phyloP scores from a whole-genome alignment of 108 stramenopile species.

The Nitzschia inconspicua region DNA sequence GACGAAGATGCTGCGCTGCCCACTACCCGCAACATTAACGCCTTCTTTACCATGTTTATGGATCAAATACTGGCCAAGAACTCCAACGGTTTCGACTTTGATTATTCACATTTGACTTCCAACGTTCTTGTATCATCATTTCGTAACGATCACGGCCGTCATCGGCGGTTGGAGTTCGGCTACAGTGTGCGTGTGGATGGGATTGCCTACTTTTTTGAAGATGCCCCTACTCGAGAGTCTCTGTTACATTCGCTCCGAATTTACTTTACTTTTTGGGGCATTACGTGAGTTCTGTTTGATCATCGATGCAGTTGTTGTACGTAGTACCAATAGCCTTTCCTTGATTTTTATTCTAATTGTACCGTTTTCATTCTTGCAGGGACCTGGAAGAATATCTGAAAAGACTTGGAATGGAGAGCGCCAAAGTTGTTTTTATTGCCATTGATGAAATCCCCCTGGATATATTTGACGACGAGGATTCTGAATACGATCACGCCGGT shows the following conservation, averaged over 20 bases:
- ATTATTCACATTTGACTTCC: conserved; percentile 7
- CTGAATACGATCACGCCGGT: too few relatives aligned
- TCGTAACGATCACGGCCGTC: neutral
- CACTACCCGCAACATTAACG: conserved; percentile 1
- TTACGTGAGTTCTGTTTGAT: too few relatives aligned
- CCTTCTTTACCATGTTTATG: conserved; percentile 10
- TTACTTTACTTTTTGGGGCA: conserved; percentile 21
- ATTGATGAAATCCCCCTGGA: too few relatives aligned
- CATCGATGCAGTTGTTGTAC: too few relatives aligned
- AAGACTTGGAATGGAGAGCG: too few relatives aligned
- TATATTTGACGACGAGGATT: too few relatives aligned
- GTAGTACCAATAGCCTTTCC: too few relatives aligned
- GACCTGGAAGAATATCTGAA: too few relatives aligned
- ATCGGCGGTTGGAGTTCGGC: conserved; percentile 1
- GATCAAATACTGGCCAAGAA: conserved; percentile 10
- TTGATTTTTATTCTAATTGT: too few relatives aligned
- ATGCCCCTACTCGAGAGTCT: conserved; percentile 1
- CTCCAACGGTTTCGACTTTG: conserved; percentile 1
- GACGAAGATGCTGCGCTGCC: conserved; percentile 6
- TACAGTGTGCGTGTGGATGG: conserved; percentile 23
- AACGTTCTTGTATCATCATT: conserved; percentile 10
- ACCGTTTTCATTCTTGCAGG: too few relatives aligned
- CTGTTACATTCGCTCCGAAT: neutral
- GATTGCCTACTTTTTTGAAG: conserved; percentile 5
- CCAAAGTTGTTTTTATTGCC: too few relatives aligned